A percentile compares a stretch with the other conserved stretches of the same genome.
These are phyloP conservation scores for Mitragyna speciosa DNA, from an alignment of 257 asterid species.

Conservation along the genomic window DNA sequence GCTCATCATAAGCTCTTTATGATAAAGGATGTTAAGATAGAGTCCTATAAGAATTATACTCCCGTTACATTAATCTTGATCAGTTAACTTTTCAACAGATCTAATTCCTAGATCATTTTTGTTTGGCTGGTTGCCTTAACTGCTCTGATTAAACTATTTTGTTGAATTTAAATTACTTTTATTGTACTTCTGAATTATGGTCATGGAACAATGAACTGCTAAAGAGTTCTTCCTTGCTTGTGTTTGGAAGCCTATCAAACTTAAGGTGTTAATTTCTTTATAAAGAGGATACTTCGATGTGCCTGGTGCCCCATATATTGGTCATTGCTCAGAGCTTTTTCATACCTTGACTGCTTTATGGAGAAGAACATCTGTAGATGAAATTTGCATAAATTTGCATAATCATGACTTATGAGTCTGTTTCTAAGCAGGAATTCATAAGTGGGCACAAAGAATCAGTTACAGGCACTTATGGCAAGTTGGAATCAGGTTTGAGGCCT, in stretches of 20 bases:
- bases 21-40: not conserved
- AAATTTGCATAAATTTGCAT: not conserved
- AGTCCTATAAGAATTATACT: not conserved
- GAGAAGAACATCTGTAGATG: not conserved
- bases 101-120: not conserved
- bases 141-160: not conserved
- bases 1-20: not conserved
- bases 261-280: not conserved
- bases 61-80: not conserved
- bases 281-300: not conserved
- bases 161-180: not conserved
- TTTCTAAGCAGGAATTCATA: slow-evolving; percentile 55
- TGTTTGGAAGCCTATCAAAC: not conserved
- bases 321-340: not conserved
- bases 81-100: not conserved
- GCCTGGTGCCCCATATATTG: not conserved
- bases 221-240: not conserved
- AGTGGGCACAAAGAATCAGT: slow-evolving; percentile 54
- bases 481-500: slow-evolving; percentile 54
- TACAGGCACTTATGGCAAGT: slow-evolving; percentile 35
- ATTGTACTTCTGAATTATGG: not conserved
- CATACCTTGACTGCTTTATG: not conserved
- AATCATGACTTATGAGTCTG: not conserved
- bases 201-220: not conserved
- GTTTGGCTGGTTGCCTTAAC: not conserved